Percentiles rank a stretch among this genome's conserved stretches.
These are phyloP conservation scores for Malassezia sympodialis DNA, from an alignment of 1,284 basidiomycete species.

Conservation along the genomic window DNA sequence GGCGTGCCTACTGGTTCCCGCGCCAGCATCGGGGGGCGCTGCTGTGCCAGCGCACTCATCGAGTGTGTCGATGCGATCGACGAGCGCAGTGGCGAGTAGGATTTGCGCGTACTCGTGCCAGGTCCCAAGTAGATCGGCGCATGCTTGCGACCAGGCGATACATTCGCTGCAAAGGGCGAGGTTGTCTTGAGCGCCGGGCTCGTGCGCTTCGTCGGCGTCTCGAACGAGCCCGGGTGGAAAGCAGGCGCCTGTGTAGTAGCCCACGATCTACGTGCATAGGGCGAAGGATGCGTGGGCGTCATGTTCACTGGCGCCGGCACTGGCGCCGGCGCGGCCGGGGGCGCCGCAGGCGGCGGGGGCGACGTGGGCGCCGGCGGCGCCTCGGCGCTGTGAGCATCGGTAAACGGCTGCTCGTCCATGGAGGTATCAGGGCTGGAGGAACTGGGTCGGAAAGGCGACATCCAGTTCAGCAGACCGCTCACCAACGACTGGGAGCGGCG, in stretches of 20 bases:
- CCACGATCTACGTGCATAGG: neutral
- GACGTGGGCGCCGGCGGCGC: neutral
- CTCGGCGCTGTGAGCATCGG: neutral
- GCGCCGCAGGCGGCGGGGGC: neutral
- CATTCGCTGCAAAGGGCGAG: conserved; percentile 4
- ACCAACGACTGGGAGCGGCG: conserved; percentile 13
- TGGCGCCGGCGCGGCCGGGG: neutral
- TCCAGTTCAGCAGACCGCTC: conserved; percentile 14
- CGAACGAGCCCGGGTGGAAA: conserved; percentile 10
- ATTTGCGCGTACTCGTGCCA: conserved; percentile 3
- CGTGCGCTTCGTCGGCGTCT: conserved; percentile 5
- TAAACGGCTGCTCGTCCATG: conserved; percentile 1
- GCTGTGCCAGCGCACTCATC: neutral
- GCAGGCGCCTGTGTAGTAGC: neutral
- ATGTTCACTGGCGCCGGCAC: neutral
- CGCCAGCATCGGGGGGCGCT: neutral
- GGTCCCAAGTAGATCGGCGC: conserved; percentile 16
- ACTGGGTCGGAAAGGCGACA: conserved; percentile 3
- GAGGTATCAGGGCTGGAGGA: neutral
- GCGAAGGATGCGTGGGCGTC: neutral
- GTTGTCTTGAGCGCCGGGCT: neutral
- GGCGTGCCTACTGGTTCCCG: neutral
- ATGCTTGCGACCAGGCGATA: conserved; percentile 9
- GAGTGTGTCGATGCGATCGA: neutral
- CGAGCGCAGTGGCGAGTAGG: conserved; percentile 12